Evolutionary conservation across 108 stramenopile species (phyloP), one percentile per base, ranked within the genome.

Genomic region (Nitzschia sp.): DNA sequence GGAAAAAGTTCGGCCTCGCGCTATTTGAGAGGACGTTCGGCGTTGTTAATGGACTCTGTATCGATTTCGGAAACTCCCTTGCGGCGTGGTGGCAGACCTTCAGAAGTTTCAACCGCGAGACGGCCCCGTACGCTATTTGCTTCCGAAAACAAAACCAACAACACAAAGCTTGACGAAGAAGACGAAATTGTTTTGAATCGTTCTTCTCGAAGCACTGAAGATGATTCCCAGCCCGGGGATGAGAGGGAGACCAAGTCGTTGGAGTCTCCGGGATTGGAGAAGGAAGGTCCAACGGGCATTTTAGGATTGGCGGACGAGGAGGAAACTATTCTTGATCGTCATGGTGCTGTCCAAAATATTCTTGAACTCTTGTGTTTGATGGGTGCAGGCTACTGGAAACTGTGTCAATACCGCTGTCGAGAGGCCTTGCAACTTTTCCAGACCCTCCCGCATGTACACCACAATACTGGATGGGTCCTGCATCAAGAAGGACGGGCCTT

Each of bases 401-500:
- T 90, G 26, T 86, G 89, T 48, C 58, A 89, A 69, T 94, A 85
- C 71, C 81, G 78, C 22, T 92, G 89, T 45, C 62, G 66, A 8
- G 88, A 92, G 68, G 85, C 96, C n/a, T 63, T 98, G 45, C 76
- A 86, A 53, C 62, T 89, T n/a, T 90, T 95, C 28, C 77, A 89
- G 26, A 56, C 55, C 45, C 76, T 97, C 11, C 95, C 96, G 29
- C 73, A 72, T 2, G 53, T 56, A 31, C 97, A 98, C 44, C 91
- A 90, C 53, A 76, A 87, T 34, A 96, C 96, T 17, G 96, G 94
- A 27, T 98, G 95, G 96, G 69, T 97, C 1, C 82, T 94, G 59
- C 89, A 96, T 63, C 93, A 95, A 74, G 80, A 97, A 54, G 98
- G 97, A 8, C 59, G 82, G 38, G 96, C 95, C 9, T 91, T 95